These are phyloP conservation scores for Apiospora arundinis DNA, from an alignment of 2,329 filamentous ascomycete genomes.

Conservation along the genomic window DNA sequence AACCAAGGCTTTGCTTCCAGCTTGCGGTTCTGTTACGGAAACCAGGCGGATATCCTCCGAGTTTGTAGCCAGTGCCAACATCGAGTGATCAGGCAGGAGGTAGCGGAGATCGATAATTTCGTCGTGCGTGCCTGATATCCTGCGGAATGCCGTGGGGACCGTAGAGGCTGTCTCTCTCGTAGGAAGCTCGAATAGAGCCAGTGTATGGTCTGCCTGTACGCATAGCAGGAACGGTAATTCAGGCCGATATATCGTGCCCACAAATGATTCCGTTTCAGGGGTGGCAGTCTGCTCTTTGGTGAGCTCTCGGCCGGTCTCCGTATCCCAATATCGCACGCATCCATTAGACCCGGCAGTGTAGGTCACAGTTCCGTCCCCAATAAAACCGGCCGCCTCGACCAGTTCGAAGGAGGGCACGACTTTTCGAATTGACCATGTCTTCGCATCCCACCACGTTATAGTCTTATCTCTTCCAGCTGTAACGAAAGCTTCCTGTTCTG, in stretches of 20 bases:
- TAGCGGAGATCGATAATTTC: conserved; percentile 96
- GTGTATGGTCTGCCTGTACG: conserved; percentile 87
- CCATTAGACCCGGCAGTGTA: conserved; percentile 89
- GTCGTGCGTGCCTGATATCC: conserved; percentile 95
- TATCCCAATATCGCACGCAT: conserved; percentile 82
- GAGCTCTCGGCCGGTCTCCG: conserved; percentile 77
- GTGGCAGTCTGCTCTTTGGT: conserved; percentile 73
- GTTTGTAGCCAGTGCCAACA: conserved; percentile 92
- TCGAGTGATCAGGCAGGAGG: conserved; percentile 77
- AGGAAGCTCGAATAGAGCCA: conserved; percentile 71
- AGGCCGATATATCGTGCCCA: conserved; percentile 72
- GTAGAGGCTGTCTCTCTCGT: conserved; percentile 46
- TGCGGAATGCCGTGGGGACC: conserved; percentile 64
- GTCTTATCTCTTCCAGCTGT: conserved; percentile 94
- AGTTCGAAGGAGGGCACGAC: conserved; percentile 86
- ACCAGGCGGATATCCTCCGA: conserved; percentile 91
- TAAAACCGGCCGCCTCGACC: conserved; percentile 83
- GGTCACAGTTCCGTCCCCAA: conserved; percentile 72
- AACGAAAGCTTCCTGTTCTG: conserved; percentile 75
- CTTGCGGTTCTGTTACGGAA: conserved; percentile 62
- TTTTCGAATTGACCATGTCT: conserved; percentile 81
- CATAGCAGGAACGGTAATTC: conserved; percentile 76
- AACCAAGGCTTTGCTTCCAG: conserved; percentile 37
- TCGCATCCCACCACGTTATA: conserved; percentile 87
- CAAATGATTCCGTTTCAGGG: conserved; percentile 69